Percentiles rank a stretch among this genome's conserved stretches.
Conservation (phyloP, 805 yeast genomes). For the Myxozyma neotropica region DNA sequence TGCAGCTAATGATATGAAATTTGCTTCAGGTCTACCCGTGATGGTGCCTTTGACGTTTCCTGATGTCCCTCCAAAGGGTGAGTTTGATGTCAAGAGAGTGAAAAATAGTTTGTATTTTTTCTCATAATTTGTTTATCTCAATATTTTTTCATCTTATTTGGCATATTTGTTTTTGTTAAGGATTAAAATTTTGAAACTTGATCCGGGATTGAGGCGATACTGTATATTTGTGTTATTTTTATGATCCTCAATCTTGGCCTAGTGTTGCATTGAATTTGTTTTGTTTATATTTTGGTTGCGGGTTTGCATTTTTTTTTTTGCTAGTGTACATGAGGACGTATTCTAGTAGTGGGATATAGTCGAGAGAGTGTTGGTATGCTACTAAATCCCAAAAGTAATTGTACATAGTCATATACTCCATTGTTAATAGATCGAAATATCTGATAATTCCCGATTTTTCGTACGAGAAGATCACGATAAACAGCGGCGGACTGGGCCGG, state of each 20-base stretch:
- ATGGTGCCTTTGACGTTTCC: constrained; percentile 33
- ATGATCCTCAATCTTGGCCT: background rate
- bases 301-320: background rate
- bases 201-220: too few relatives aligned
- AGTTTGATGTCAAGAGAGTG: constrained; percentile 75
- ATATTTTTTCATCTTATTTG: background rate
- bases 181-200: too few relatives aligned
- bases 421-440: background rate
- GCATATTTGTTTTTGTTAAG: background rate
- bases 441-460: too few relatives aligned
- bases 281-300: background rate
- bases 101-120: constrained; percentile 81
- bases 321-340: too few relatives aligned
- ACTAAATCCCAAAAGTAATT: background rate
- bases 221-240: too few relatives aligned
- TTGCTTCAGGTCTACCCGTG: constrained; percentile 2
- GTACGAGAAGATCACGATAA: too few relatives aligned
- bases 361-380: too few relatives aligned
- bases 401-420: background rate
- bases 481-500: too few relatives aligned
- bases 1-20: background rate
- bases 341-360: too few relatives aligned
- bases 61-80: constrained; percentile 51
- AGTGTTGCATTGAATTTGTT: too few relatives aligned
- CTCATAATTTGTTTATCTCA: constrained; percentile 33